Evolutionary conservation across 305 asterid species (phyloP).

Genomic region (Rubia tinctorum): DNA sequence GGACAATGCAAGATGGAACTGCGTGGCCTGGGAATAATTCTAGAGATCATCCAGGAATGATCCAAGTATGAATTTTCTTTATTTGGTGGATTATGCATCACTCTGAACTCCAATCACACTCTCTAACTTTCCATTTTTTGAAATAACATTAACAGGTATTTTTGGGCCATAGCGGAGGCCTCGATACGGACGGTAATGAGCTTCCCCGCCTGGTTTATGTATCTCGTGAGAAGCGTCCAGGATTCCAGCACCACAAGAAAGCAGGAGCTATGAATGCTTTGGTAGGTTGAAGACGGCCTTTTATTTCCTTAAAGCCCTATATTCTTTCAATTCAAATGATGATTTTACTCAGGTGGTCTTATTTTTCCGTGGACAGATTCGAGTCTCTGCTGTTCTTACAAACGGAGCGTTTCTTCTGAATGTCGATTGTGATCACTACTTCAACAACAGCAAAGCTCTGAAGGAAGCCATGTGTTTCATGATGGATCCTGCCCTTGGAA

Average conservation of each 20-base stretch:
- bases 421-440: constrained; percentile 96
- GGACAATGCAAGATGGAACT: constrained; percentile 65
- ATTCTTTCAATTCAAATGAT: constrained; percentile 1
- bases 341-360: constrained; percentile 10
- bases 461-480: constrained; percentile 96
- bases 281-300: constrained; percentile 36
- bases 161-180: constrained; percentile 89
- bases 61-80: constrained; percentile 36
- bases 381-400: constrained; percentile 93
- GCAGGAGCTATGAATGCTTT: constrained; percentile 99
- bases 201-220: constrained; percentile 94
- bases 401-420: constrained; percentile 92
- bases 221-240: constrained; percentile 97
- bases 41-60: constrained; percentile 64
- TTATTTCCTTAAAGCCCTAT: neutral
- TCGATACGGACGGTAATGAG: constrained; percentile 89
- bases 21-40: constrained; percentile 62
- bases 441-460: constrained; percentile 90
- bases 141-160: constrained; percentile 48
- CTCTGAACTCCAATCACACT: neutral
- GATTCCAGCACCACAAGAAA: constrained; percentile 99
- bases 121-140: neutral
- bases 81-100: neutral
- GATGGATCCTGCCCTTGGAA: constrained; percentile 89
- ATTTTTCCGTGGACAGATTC: constrained; percentile 47